Base-by-base conservation (phyloP, 345 rosid species). In the Orychophragmus violaceus region DNA sequence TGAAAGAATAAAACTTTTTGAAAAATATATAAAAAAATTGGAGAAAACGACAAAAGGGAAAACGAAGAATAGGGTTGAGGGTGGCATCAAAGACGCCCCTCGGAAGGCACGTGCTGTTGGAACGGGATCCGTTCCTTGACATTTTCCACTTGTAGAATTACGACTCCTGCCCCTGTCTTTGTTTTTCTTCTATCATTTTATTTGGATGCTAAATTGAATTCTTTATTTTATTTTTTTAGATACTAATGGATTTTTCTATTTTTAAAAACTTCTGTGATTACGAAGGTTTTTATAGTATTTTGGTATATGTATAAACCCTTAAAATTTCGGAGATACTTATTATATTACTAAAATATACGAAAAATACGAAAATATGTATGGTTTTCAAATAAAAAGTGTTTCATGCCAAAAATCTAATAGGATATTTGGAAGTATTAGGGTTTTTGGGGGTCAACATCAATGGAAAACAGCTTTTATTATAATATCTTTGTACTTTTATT, bases 121-220 rank as follows among this genome's bases (percentile, higher is more conserved):
- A 35, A 57, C 62, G 62, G 46, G 62, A 57, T 57, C 44, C 62
- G 46, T 57, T 57, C 12, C 17, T 17, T 36, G 42, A 55, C 42
- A 3, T 56, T 33, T 57, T 55, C 16, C 29, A 56, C 44, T 35
- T 18, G 2, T 6, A 13, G 21, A 30, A 55, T 32, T 18, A 55
- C 60, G 1, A 11, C 2, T 10, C 2, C 2, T 32, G 14, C 32
- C 39, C 36, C 13, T 55, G 6, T 18, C 13, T 55, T 17, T 32
- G 25, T 55, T 55, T 29, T 10, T 22, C 2, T 21, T 10, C 52
- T n/a, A 0, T 46, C 60, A 17, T 28, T 54, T 53, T 14, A n/a
- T 25, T 51, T 28, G 4, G 35, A 28, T 52, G 29, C 11, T 51
- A 7, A 44, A 18, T 17, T 54, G 37, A 53, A 14, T 52, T 25